phyloP scores from a whole-genome alignment of 2,329 filamentous ascomycete genomes.

The Colletotrichum cereale region DNA sequence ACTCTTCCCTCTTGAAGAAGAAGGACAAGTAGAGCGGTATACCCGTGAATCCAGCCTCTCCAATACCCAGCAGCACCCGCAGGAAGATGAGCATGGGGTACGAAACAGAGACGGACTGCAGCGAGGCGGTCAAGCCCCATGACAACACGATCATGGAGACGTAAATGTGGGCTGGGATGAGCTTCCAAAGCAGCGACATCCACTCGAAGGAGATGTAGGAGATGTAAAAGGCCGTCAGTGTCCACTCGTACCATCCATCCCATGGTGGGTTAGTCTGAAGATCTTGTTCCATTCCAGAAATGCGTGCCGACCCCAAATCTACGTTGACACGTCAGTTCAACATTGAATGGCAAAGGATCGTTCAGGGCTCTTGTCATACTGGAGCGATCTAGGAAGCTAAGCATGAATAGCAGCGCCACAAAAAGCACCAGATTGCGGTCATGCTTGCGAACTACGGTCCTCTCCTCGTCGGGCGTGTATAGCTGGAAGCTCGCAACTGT shows the following conservation, averaged over 20 bases:
- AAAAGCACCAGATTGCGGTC: constrained; percentile 84
- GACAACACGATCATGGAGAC: constrained; percentile 74
- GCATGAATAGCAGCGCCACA: constrained; percentile 83
- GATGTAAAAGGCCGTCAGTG: constrained; percentile 72
- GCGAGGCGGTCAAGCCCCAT: constrained; percentile 84
- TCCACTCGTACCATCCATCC: constrained; percentile 69
- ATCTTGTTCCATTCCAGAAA: constrained; percentile 74
- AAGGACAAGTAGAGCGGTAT: constrained; percentile 75
- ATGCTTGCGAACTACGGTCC: constrained; percentile 77
- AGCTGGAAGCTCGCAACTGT: constrained; percentile 54
- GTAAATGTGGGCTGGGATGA: constrained; percentile 72
- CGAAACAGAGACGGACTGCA: constrained; percentile 76
- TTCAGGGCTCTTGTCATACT: constrained; percentile 64
- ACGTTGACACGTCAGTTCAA: constrained; percentile 15
- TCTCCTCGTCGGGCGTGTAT: constrained; percentile 78
- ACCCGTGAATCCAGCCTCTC: constrained; percentile 75
- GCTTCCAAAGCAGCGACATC: constrained; percentile 72
- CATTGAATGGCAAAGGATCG: not conserved
- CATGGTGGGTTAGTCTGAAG: constrained; percentile 63
- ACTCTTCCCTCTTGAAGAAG: constrained; percentile 75
- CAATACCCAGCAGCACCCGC: constrained; percentile 70
- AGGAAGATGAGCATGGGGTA: constrained; percentile 71
- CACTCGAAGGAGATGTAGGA: constrained; percentile 75
- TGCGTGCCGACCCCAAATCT: constrained; percentile 74
- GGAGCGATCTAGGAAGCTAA: constrained; percentile 87